These are phyloP conservation scores for Citrullus colocynthis DNA, from an alignment of 306 rosid species.

Conservation along the genomic window DNA sequence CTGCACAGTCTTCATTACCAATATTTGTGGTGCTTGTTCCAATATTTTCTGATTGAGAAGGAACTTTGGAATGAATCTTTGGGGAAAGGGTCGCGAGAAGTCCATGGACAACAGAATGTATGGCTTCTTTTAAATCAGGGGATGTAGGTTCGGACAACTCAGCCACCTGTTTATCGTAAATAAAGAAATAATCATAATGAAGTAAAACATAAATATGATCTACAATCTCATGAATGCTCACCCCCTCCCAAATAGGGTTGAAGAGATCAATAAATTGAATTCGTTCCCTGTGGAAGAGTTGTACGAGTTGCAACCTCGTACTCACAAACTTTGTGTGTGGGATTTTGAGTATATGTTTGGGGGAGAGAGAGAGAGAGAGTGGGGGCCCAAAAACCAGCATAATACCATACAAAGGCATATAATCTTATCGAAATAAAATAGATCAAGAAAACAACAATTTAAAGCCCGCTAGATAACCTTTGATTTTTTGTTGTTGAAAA, in stretches of 20 bases:
- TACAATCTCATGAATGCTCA: neutral
- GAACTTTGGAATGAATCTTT: conserved; percentile 71
- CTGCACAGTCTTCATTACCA: conserved; percentile 64
- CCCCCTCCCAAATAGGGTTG: neutral
- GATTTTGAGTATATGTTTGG: neutral
- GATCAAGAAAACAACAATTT: too few relatives aligned
- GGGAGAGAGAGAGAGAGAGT: neutral
- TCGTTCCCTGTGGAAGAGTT: neutral
- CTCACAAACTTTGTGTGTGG: neutral
- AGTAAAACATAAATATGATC: conserved; percentile 1
- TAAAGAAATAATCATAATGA: neutral
- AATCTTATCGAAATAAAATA: neutral
- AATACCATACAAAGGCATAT: neutral
- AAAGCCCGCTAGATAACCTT: too few relatives aligned
- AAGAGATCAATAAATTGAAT: neutral
- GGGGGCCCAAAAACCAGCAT: neutral
- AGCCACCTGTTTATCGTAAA: conserved; percentile 52
- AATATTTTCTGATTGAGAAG: conserved; percentile 46
- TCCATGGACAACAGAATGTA: conserved; percentile 81
- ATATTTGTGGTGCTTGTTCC: conserved; percentile 33
- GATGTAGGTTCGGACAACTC: conserved; percentile 83
- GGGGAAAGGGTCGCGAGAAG: conserved; percentile 95
- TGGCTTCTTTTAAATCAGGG: conserved; percentile 63
- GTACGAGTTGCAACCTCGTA: neutral
- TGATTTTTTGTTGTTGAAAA: too few relatives aligned